A percentile compares a stretch with the other conserved stretches of the same genome.
These are phyloP conservation scores for Microstroma glucosiphilum DNA, from an alignment of 1,284 basidiomycete genomes.

Conservation along the genomic window DNA sequence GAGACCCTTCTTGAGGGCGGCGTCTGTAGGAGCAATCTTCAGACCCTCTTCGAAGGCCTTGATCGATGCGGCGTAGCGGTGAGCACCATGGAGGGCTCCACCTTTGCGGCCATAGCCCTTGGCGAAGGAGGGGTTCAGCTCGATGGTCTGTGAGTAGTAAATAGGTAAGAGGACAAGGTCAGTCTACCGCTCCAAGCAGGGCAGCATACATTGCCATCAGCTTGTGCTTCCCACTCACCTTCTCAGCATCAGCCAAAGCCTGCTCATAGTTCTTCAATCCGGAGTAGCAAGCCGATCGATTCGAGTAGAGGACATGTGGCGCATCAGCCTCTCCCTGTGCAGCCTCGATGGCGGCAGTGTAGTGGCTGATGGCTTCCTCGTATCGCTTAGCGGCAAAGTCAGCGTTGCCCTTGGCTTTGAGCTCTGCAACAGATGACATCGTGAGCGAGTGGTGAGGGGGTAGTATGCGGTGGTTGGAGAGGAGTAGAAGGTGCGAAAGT, in stretches of 20 bases:
- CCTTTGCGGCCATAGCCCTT: constrained; percentile 91
- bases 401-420: constrained; percentile 49
- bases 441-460: too few species aligned
- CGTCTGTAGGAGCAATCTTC: constrained; percentile 68
- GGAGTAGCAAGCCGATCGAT: constrained; percentile 80
- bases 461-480: too few species aligned
- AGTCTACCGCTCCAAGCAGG: constrained; percentile 2
- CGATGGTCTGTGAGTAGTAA: constrained; percentile 55
- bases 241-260: constrained; percentile 82
- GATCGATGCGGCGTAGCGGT: constrained; percentile 74
- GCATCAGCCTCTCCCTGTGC: constrained; percentile 44
- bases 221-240: constrained; percentile 57
- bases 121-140: constrained; percentile 73
- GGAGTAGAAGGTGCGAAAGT: too few species aligned
- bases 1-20: constrained; percentile 75
- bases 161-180: constrained; percentile 6
- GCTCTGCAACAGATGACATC: constrained; percentile 35
- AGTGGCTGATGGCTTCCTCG: constrained; percentile 39
- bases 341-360: constrained; percentile 44
- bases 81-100: constrained; percentile 82
- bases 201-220: background rate
- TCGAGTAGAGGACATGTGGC: constrained; percentile 81
- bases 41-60: constrained; percentile 72
- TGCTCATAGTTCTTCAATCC: constrained; percentile 71
- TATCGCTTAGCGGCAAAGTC: constrained; percentile 49